These are phyloP conservation scores for Naegleria fowleri DNA, from an alignment of 208 protist species.

Conservation along the genomic window DNA sequence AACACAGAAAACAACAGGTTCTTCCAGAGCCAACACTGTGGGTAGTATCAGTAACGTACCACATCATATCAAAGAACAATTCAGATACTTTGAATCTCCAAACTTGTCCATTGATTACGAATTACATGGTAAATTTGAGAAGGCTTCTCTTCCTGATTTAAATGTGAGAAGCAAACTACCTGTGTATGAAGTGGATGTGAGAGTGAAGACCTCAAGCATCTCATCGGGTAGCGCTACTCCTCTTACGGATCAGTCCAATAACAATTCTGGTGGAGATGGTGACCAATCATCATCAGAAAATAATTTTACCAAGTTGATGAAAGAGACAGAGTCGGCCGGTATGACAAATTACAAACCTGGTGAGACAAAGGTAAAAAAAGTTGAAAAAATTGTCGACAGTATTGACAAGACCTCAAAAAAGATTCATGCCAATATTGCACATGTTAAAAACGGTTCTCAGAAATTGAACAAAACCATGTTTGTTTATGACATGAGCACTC, in stretches of 20 bases:
- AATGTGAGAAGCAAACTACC: neutral
- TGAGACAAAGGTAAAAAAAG: neutral
- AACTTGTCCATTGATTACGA: neutral
- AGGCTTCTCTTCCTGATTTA: neutral
- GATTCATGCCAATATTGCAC: neutral
- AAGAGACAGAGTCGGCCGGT: neutral
- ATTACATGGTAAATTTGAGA: neutral
- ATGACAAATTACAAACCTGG: neutral
- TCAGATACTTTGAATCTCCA: neutral
- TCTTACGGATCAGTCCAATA: neutral
- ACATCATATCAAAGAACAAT: constrained; percentile 1
- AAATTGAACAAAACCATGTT: constrained; percentile 8
- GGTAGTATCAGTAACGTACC: neutral
- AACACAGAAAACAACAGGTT: neutral
- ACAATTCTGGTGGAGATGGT: neutral
- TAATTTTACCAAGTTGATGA: neutral
- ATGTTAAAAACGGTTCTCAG: neutral
- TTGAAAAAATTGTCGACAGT: neutral
- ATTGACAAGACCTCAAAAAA: neutral
- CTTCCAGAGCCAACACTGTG: neutral
- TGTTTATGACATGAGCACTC: constrained; percentile 14
- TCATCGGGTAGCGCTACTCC: neutral
- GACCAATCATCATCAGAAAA: neutral
- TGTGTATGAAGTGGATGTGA: neutral
- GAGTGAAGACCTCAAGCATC: neutral